Evolutionary conservation across 2,329 filamentous ascomycete genomes (phyloP).

Genomic region (Penicillium digitatum): DNA sequence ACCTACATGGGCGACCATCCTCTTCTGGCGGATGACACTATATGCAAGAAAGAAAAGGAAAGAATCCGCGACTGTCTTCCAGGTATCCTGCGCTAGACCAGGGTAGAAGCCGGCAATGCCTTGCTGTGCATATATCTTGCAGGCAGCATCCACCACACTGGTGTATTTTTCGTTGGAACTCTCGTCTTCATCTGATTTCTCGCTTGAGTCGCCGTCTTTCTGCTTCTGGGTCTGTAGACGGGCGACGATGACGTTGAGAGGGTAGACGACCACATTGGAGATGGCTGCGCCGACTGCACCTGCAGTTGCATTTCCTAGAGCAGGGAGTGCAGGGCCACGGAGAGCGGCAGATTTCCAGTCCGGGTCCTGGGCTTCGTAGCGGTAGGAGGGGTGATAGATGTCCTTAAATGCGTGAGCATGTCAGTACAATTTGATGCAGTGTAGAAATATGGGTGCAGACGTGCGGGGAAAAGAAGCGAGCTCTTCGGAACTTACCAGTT

Average conservation of each 20-base stretch:
- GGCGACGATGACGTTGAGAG: slow-evolving; percentile 75
- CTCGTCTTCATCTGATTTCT: slow-evolving; percentile 37
- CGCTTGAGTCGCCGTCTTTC: slow-evolving; percentile 42
- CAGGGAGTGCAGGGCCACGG: slow-evolving; percentile 55
- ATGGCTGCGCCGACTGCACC: slow-evolving; percentile 74
- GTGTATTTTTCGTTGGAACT: slow-evolving; percentile 59
- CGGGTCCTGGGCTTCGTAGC: slow-evolving; percentile 33
- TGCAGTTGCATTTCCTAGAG: slow-evolving; percentile 75
- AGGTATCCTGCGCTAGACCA: slow-evolving; percentile 60
- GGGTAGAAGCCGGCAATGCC: slow-evolving; percentile 72
- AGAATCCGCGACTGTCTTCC: slow-evolving; percentile 67
- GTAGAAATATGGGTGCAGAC: not conserved
- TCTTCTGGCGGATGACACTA: slow-evolving; percentile 50
- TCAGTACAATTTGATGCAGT: not conserved
- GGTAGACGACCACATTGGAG: slow-evolving; percentile 74
- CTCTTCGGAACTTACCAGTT: slow-evolving; percentile 20
- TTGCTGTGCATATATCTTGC: slow-evolving; percentile 66
- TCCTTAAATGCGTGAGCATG: slow-evolving; percentile 28
- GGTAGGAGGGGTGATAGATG: slow-evolving; percentile 44
- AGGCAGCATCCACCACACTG: slow-evolving; percentile 64
- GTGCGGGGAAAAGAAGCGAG: not conserved
- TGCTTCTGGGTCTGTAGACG: slow-evolving; percentile 68
- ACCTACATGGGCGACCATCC: slow-evolving; percentile 41
- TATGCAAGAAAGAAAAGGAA: slow-evolving; percentile 87
- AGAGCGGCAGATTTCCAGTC: slow-evolving; percentile 34